Conservation (phyloP, 1,139 yeast species). For the Sugiyamaella paludigena region DNA sequence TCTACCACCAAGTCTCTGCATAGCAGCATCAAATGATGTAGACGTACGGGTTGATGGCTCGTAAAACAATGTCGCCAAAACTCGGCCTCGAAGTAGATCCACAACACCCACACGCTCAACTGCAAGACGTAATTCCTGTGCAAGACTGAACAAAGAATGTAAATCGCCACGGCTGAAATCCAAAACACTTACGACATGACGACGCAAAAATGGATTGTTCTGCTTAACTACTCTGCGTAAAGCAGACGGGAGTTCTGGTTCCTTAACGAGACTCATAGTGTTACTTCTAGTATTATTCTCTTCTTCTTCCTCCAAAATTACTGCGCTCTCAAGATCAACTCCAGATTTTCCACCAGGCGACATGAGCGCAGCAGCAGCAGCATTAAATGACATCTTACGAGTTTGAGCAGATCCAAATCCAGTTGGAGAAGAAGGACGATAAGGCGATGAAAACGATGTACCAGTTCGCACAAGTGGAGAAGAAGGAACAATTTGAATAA, state of each 20-base stretch:
- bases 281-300: constrained; percentile 47
- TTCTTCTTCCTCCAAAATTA: constrained; percentile 36
- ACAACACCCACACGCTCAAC: constrained; percentile 96
- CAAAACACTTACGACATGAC: constrained; percentile 82
- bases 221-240: constrained; percentile 57
- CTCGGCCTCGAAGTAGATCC: constrained; percentile 85
- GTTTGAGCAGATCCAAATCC: constrained; percentile 6
- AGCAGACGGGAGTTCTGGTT: constrained; percentile 55
- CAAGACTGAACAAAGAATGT: constrained; percentile 90
- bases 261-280: constrained; percentile 64
- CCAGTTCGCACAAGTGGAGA: constrained; percentile 18
- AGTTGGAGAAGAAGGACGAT: constrained; percentile 10
- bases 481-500: constrained; percentile 42
- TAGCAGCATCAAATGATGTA: constrained; percentile 96
- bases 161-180: constrained; percentile 84
- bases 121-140: constrained; percentile 96
- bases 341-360: constrained; percentile 17
- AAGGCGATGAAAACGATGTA: constrained; percentile 10
- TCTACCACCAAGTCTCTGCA: constrained; percentile 99
- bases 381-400: constrained; percentile 23
- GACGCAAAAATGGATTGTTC: constrained; percentile 84
- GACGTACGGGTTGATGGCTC: constrained; percentile 98
- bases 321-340: constrained; percentile 36
- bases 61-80: constrained; percentile 91
- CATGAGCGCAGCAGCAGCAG: constrained; percentile 13